These are phyloP conservation scores for Cnidoscolus chayamansa DNA, from an alignment of 441 rosid genomes.

Conservation along the genomic window DNA sequence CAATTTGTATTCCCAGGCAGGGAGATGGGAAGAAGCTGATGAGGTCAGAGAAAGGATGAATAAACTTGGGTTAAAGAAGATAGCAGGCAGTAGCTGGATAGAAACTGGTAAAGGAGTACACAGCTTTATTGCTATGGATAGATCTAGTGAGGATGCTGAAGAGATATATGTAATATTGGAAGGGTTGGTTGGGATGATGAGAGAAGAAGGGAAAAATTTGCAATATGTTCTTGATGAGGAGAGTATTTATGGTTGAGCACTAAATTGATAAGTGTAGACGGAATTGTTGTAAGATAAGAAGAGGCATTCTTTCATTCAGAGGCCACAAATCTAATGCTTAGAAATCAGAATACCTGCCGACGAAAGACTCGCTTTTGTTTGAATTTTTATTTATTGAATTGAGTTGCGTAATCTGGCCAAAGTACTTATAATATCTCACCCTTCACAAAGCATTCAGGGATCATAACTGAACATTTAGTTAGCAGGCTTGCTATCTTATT, in stretches of 20 bases:
- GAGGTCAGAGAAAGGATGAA: conserved; percentile 54
- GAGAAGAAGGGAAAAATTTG: conserved; percentile 37
- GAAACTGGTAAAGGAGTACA: conserved; percentile 42
- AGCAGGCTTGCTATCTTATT: not conserved
- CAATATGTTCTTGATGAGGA: conserved; percentile 35
- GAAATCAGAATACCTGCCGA: not conserved
- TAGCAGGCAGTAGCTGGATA: conserved; percentile 72
- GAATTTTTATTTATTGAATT: not conserved
- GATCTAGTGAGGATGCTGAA: conserved; percentile 39
- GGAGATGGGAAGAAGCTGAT: conserved; percentile 82
- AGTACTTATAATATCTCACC: not conserved
- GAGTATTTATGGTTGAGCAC: conserved; percentile 21
- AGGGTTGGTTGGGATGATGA: conserved; percentile 44
- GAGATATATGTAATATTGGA: conserved; percentile 38
- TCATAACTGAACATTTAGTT: not conserved
- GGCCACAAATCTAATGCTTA: too few species aligned
- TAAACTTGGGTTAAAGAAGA: conserved; percentile 58
- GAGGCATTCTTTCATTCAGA: too few species aligned
- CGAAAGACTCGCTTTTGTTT: not conserved
- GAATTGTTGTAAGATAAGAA: not conserved
- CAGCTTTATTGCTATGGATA: conserved; percentile 43
- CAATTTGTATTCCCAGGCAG: conserved; percentile 69
- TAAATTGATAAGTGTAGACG: not conserved
- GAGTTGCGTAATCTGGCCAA: not conserved
- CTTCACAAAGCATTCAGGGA: not conserved